Percentiles rank a stretch among this genome's conserved stretches.
These are phyloP conservation scores for Colletotrichum eremochloae DNA, from an alignment of 2,329 filamentous ascomycete species.

Conservation along the genomic window DNA sequence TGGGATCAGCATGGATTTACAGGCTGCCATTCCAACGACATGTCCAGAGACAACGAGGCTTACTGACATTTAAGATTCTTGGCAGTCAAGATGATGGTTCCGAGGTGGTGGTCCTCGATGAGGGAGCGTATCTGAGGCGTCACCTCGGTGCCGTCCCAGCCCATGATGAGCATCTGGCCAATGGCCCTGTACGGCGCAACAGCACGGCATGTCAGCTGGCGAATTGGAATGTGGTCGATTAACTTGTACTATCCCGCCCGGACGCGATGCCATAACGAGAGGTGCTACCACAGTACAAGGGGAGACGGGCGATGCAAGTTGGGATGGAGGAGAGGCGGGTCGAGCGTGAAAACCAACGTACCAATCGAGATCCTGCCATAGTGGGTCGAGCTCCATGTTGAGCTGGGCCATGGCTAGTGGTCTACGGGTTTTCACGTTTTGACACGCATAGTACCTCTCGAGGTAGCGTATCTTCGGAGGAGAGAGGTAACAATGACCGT, in stretches of 20 bases:
- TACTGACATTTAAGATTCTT: constrained; percentile 86
- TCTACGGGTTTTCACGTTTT: constrained; percentile 47
- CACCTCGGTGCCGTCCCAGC: constrained; percentile 87
- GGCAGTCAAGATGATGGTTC: constrained; percentile 86
- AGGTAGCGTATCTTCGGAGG: constrained; percentile 43
- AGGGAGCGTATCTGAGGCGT: constrained; percentile 85
- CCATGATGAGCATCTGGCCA: constrained; percentile 85
- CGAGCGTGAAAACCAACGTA: constrained; percentile 58
- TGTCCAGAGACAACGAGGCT: constrained; percentile 3
- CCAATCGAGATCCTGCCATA: constrained; percentile 84
- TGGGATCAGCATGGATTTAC: constrained; percentile 26
- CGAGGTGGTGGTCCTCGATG: constrained; percentile 88
- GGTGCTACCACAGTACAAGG: constrained; percentile 6
- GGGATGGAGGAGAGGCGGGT: constrained; percentile 20
- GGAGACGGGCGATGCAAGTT: not conserved
- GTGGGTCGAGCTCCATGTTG: constrained; percentile 68
- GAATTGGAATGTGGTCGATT: constrained; percentile 5
- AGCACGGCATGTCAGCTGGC: constrained; percentile 28
- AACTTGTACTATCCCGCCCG: not conserved
- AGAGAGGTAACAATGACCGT: constrained; percentile 41
- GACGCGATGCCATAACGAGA: constrained; percentile 6
- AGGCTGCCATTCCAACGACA: not conserved
- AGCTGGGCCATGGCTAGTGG: constrained; percentile 49
- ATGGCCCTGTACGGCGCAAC: constrained; percentile 66
- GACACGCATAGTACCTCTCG: constrained; percentile 44